These are phyloP conservation scores for Cadophora gregata DNA, from an alignment of 2,329 filamentous ascomycete genomes.

Conservation along the genomic window DNA sequence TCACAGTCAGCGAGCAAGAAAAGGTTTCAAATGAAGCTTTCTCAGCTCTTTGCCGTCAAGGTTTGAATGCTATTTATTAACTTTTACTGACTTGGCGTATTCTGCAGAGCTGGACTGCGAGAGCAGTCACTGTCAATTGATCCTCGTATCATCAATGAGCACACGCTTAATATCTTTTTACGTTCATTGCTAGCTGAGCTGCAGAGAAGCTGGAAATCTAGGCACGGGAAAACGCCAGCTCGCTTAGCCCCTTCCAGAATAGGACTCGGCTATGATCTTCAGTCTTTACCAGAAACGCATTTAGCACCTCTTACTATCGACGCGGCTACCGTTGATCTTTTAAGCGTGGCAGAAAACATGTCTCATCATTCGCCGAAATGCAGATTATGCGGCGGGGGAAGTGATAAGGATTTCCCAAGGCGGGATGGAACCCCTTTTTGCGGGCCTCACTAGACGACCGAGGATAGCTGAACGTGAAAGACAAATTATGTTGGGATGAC, in stretches of 20 bases:
- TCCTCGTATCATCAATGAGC: not conserved
- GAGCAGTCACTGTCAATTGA: not conserved
- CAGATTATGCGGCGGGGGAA: not conserved
- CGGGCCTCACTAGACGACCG: not conserved
- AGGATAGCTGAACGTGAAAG: not conserved
- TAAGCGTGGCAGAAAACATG: not conserved
- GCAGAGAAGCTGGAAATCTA: not conserved
- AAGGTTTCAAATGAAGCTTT: too few species aligned
- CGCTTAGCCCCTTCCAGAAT: not conserved
- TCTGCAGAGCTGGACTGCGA: too few species aligned
- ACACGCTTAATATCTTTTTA: not conserved
- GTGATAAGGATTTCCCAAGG: slow-evolving; percentile 2
- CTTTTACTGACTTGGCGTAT: too few species aligned
- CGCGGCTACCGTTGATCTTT: not conserved
- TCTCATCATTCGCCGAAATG: not conserved
- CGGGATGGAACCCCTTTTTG: not conserved
- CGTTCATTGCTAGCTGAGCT: not conserved
- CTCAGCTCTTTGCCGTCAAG: too few species aligned
- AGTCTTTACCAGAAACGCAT: not conserved
- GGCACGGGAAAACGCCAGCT: not conserved
- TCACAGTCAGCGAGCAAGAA: too few species aligned
- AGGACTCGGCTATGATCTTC: not conserved
- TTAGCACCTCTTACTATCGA: slow-evolving; percentile 5
- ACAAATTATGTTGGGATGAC: not conserved
- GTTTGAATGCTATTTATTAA: too few species aligned